Percentiles rank a stretch among this genome's conserved stretches.
phyloP scores from a whole-genome alignment of 805 yeast genomes.

The Torulaspora franciscae region DNA sequence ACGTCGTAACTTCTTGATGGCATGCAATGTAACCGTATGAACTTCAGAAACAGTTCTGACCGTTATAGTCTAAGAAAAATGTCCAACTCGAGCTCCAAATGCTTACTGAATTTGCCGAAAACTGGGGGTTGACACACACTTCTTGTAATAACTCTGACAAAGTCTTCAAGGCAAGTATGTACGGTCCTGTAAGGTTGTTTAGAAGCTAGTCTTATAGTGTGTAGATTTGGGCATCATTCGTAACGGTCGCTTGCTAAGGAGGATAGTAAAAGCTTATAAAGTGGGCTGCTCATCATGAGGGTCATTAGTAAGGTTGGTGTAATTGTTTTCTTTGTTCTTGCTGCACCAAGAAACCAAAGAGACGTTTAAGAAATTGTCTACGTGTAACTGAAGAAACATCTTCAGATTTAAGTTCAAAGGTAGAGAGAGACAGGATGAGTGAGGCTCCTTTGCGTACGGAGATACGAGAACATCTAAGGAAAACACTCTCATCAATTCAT shows the following conservation, averaged over 20 bases:
- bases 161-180: background rate
- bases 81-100: no score
- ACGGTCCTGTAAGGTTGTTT: background rate
- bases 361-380: no score
- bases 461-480: slow-evolving; percentile 14
- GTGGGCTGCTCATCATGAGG: background rate
- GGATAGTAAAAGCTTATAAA: background rate
- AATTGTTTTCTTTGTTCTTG: no score
- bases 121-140: no score
- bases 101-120: no score
- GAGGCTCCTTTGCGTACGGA: slow-evolving; percentile 5
- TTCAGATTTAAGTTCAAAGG: background rate
- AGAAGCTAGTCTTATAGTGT: background rate
- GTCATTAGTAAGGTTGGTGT: no score
- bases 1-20: no score
- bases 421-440: slow-evolving; percentile 1
- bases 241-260: slow-evolving; percentile 6
- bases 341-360: no score
- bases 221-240: slow-evolving; percentile 1
- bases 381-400: no score
- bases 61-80: no score
- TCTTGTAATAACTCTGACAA: background rate
- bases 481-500: slow-evolving; percentile 22
- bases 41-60: no score
- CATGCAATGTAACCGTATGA: no score